Percentiles rank a stretch among this genome's conserved stretches.
phyloP scores from a whole-genome alignment of 2,329 filamentous ascomycete species.

The Magnaporthiopsis poae region DNA sequence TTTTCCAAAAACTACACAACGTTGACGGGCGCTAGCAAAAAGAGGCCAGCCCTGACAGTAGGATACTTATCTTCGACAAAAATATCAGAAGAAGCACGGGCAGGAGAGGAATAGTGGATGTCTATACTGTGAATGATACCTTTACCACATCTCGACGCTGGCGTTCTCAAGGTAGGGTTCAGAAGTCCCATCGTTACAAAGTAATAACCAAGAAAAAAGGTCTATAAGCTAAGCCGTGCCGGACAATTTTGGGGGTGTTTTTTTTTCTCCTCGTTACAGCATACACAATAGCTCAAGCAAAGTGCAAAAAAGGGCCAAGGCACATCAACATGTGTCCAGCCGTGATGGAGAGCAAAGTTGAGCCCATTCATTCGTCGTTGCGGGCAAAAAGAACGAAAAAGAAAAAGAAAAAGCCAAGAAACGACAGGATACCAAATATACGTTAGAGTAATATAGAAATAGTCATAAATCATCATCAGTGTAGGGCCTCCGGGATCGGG shows the following conservation, averaged over 20 bases:
- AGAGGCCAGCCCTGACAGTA: background rate
- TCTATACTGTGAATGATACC: background rate
- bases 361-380: background rate
- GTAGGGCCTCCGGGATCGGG: slow-evolving; percentile 27
- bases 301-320: background rate
- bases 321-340: background rate
- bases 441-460: too few species aligned
- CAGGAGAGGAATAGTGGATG: background rate
- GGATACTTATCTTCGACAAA: too few species aligned
- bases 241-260: background rate
- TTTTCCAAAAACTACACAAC: background rate
- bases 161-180: background rate
- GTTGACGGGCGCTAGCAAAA: background rate
- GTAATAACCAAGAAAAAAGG: background rate
- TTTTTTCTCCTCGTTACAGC: background rate
- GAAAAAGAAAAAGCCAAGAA: too few species aligned
- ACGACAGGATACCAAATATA: too few species aligned
- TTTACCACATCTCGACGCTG: background rate
- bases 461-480: slow-evolving; percentile 9
- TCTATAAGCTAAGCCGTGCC: background rate
- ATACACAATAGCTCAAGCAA: background rate
- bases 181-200: background rate
- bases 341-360: background rate
- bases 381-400: background rate
- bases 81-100: background rate